These are phyloP conservation scores for Penicillium psychrofluorescens DNA, from an alignment of 495 filamentous ascomycete genomes.

Conservation along the genomic window DNA sequence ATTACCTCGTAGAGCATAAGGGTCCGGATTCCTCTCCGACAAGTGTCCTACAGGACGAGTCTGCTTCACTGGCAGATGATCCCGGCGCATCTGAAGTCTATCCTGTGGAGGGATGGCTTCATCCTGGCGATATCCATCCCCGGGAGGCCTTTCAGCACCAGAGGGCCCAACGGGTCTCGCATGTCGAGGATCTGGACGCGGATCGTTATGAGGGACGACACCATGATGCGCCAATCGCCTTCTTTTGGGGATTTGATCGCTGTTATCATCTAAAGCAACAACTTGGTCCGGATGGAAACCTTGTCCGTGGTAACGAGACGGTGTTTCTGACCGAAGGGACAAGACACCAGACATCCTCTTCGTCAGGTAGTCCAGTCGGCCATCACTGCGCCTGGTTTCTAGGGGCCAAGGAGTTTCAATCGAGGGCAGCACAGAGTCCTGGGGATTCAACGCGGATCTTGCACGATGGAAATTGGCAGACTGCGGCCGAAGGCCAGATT, in stretches of 20 bases:
- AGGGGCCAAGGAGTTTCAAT: slow-evolving; percentile 26
- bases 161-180: slow-evolving; percentile 9
- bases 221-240: slow-evolving; percentile 24
- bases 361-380: slow-evolving; percentile 22
- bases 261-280: slow-evolving; percentile 5
- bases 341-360: slow-evolving; percentile 18
- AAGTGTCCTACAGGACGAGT: slow-evolving; percentile 8
- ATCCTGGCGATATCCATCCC: slow-evolving; percentile 11
- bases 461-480: slow-evolving; percentile 7
- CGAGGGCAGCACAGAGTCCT: slow-evolving; percentile 32
- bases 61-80: slow-evolving; percentile 11
- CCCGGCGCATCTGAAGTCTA: slow-evolving; percentile 15
- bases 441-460: slow-evolving; percentile 13
- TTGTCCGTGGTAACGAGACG: slow-evolving; percentile 13
- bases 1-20: slow-evolving; percentile 7
- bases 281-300: slow-evolving; percentile 4
- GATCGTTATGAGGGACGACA: slow-evolving; percentile 1
- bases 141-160: slow-evolving; percentile 8
- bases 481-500: slow-evolving; percentile 12
- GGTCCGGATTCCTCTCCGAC: slow-evolving; percentile 6
- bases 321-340: slow-evolving; percentile 29
- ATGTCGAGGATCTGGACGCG: slow-evolving; percentile 6
- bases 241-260: slow-evolving; percentile 22
- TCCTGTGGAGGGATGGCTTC: slow-evolving; percentile 13
- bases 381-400: slow-evolving; percentile 21